Base-by-base conservation (phyloP, 2,329 filamentous ascomycete species). In the Pseudogymnoascus sp. region DNA sequence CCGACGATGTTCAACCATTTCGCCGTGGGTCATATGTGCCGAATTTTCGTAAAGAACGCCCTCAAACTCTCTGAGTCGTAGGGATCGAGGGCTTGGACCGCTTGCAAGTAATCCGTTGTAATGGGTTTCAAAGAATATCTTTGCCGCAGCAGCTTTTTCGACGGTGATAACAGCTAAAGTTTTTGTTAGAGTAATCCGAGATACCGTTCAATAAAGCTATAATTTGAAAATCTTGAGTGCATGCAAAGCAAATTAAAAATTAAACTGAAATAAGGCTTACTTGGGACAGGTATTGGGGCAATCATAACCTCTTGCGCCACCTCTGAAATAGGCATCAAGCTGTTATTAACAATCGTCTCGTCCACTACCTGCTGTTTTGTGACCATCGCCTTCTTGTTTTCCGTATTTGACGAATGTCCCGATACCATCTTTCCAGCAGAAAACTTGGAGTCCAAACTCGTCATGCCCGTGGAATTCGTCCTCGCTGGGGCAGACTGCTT, bases 41-140 rank as follows among this genome's bases (percentile, higher is more conserved):
- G 69, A 67, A 45, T 76, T 77, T 62, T 78, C 76, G 66, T 83
- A 82, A 8, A 97, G 78, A 29, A 85, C 81, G 7, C 78, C 76
- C 70, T 92, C 87, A 21, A 93, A 76, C 60, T 85, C 80, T 40
- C 81, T 78, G 36, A 82, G 79, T 3, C 90, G 84, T 62, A 86
- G 72, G 1, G 82, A 81, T 0, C 90, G 84, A 62, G 86, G 80
- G 3, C 81, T 83, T 1, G 80, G 76, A 2, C 78, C 77, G 26
- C 78, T 79, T 4, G 77, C 76, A 2, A 91, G 78, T 6, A 91
- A 74, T n/a, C 85, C 79, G 69, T 93, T 88, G 77, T 90, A 97
- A 70, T 93, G 85, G 0, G 86, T 91, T 74, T 97, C 95, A 8
- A 97, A 81, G 69, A 86, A 96, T 18, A 96, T 85, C 73, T 96